Evolutionary conservation across 345 rosid species (phyloP).

Genomic region (Clausena lansium): DNA sequence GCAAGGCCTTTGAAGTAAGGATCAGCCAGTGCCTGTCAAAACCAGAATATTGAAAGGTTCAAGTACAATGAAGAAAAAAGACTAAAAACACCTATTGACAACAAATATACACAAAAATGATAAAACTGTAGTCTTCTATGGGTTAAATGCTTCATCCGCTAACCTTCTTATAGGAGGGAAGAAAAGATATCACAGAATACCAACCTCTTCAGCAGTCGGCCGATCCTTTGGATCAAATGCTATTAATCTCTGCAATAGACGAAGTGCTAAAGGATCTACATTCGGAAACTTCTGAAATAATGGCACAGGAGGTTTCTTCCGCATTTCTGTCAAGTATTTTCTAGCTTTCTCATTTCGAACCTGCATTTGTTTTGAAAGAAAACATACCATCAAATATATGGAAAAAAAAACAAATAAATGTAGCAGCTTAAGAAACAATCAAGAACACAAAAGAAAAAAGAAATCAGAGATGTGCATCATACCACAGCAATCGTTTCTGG

Average conservation of each 20-base stretch:
- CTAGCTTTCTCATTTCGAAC: constrained; percentile 95
- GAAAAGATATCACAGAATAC: constrained; percentile 15
- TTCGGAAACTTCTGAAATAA: constrained; percentile 87
- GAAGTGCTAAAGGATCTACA: constrained; percentile 73
- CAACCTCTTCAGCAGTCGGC: constrained; percentile 86
- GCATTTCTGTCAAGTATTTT: constrained; percentile 81
- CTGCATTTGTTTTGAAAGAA: constrained; percentile 37
- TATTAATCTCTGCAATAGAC: constrained; percentile 73
- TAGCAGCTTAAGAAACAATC: not conserved
- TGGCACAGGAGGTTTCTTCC: constrained; percentile 64
- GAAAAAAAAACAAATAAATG: not conserved
- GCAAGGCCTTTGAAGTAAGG: constrained; percentile 94
- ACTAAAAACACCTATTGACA: not conserved
- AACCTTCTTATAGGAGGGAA: not conserved
- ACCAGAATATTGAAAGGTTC: constrained; percentile 4
- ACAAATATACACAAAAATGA: not conserved
- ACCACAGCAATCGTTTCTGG: constrained; percentile 85
- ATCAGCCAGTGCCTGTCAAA: constrained; percentile 77
- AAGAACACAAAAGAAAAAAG: not conserved
- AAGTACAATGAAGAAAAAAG: not conserved
- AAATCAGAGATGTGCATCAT: constrained; percentile 27
- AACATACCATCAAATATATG: not conserved
- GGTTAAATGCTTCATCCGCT: not conserved
- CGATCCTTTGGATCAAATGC: constrained; percentile 98
- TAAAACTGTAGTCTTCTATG: not conserved